Base-by-base conservation (phyloP, 495 filamentous ascomycete species). In the Daldinia grandis region DNA sequence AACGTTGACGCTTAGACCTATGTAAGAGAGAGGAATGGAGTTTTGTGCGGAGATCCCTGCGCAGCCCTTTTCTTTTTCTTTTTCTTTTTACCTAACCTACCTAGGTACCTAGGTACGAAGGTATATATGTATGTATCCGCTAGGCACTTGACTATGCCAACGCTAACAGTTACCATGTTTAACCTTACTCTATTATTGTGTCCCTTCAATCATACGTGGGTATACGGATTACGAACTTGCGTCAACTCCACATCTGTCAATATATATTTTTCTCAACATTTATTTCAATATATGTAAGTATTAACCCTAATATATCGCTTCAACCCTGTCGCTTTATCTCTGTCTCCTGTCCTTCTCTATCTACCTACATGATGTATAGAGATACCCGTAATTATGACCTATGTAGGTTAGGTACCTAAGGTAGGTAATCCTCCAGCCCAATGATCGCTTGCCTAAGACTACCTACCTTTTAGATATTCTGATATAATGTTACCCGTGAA, bases 21-120 rank as follows among this genome's bases (percentile, higher is more conserved):
- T n/a, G n/a, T n/a, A 56, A 54, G 30, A 28, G 62, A 47, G 19
- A 66, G 58, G 62, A 66, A 57, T 33, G 24, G 62, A 21, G 58
- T 19, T 55, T 59, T 4, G 38, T 50, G 30, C 42, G 54, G 62
- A 44, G 62, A 59, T 35, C 57, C 57, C 64, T 67, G 64, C 56
- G 64, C 56, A 67, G 44, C 33, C 4, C 12, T 27, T 58, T 25
- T 42, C 15, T 1, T n/a, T 27, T 28, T 51, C 3, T 15, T 28
- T 27, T 14, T 47, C 5, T 47, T 17, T 47, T 17, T 47, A n/a
- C n/a, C n/a, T n/a, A n/a, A n/a, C n/a, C n/a, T n/a, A n/a, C n/a
- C 40, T 21, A 42, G n/a, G 38, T 42, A n/a, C n/a, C n/a, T 49
- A 49, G 44, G 44, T 49, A 50, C 44, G 3, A 47, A 47, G 42